Conservation (phyloP, 345 rosid genomes). For the Anastatica hierochuntica region DNA sequence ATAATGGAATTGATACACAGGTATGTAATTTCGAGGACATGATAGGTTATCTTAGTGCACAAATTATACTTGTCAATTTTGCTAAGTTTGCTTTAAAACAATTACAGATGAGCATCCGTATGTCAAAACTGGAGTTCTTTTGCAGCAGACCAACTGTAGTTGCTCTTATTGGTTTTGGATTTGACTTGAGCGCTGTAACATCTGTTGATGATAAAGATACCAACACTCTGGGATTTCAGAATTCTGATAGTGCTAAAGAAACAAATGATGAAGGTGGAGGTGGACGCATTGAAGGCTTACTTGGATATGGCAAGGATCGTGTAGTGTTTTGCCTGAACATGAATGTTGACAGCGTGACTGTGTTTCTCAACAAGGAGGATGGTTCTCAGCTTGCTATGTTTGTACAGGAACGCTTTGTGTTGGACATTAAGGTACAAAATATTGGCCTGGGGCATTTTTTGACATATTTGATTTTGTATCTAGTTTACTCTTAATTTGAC, state of each 20-base stretch:
- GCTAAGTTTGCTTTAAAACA: slow-evolving; percentile 26
- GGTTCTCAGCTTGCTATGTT: slow-evolving; percentile 92
- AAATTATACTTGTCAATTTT: slow-evolving; percentile 11
- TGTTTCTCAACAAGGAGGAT: slow-evolving; percentile 94
- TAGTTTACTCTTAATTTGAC: not conserved
- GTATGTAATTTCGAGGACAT: slow-evolving; percentile 36
- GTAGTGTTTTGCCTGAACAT: slow-evolving; percentile 76
- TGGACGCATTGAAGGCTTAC: slow-evolving; percentile 70
- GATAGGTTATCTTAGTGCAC: slow-evolving; percentile 2
- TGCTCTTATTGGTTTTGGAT: slow-evolving; percentile 90
- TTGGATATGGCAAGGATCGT: slow-evolving; percentile 93
- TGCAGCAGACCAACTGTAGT: slow-evolving; percentile 92
- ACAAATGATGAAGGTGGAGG: slow-evolving; percentile 53
- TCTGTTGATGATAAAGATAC: slow-evolving; percentile 26
- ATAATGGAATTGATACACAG: slow-evolving; percentile 88
- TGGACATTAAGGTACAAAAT: slow-evolving; percentile 72
- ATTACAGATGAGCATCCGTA: slow-evolving; percentile 87
- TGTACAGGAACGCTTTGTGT: slow-evolving; percentile 82
- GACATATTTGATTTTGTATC: slow-evolving; percentile 1
- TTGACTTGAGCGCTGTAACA: slow-evolving; percentile 50
- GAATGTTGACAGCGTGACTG: slow-evolving; percentile 84
- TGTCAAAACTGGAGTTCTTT: slow-evolving; percentile 94
- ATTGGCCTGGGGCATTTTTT: slow-evolving; percentile 7
- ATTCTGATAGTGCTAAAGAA: slow-evolving; percentile 42
- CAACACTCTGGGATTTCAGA: slow-evolving; percentile 31